These are phyloP conservation scores for carrot (Daucus carota) DNA, from an alignment of 129 eudicot species.

Conservation along the genomic window DNA sequence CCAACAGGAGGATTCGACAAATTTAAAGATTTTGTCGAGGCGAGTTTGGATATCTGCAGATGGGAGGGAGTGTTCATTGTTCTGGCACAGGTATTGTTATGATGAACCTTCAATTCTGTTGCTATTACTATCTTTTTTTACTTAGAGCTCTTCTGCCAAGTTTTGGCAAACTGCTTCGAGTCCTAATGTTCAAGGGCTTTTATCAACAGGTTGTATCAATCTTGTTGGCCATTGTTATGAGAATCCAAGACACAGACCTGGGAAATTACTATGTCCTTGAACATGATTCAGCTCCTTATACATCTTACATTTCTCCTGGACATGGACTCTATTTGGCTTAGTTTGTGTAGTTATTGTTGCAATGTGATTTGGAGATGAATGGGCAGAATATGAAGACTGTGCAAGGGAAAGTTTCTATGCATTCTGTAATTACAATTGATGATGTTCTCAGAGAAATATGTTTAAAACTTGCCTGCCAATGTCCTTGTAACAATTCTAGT, in stretches of 20 bases:
- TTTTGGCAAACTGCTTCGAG: neutral
- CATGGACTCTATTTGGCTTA: neutral
- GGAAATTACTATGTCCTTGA: neutral
- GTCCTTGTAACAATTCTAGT: too few relatives aligned
- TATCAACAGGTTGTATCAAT: constrained; percentile 23
- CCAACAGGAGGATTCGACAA: constrained; percentile 28
- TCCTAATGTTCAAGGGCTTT: neutral
- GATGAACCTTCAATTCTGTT: neutral
- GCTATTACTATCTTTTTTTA: neutral
- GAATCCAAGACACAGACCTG: neutral
- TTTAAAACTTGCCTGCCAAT: neutral
- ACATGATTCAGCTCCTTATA: constrained; percentile 3
- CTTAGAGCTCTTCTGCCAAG: too few relatives aligned
- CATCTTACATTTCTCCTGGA: neutral
- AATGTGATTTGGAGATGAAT: too few relatives aligned
- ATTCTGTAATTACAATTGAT: neutral
- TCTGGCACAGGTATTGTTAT: constrained; percentile 19
- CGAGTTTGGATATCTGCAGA: constrained; percentile 17
- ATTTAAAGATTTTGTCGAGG: constrained; percentile 23
- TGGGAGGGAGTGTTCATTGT: constrained; percentile 15
- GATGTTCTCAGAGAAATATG: neutral
- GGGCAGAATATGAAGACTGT: neutral
- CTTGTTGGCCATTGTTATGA: constrained; percentile 25
- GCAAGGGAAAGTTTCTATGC: neutral
- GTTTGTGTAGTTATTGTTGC: neutral